Evolutionary conservation across 1,284 basidiomycete species (phyloP), one percentile per base, ranked within the genome.

Genomic region (Cryptococcus jaspeensis): DNA sequence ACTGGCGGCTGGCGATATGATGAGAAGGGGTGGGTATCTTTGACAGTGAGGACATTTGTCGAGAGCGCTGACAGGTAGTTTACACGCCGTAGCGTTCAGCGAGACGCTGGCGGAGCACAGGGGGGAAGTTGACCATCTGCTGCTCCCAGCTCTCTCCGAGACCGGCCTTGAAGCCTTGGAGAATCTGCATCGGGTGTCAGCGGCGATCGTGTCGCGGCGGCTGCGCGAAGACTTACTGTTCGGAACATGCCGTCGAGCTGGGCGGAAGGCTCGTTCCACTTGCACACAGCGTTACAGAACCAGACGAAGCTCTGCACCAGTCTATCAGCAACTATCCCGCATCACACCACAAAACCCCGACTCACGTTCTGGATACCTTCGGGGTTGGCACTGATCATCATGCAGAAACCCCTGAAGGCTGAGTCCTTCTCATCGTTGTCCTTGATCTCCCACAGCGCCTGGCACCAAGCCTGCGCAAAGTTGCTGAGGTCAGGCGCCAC

Each of bases 351-450:
- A 41, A 35, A 16, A n/a, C 20, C 39, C 16, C 11, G 11, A 77
- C 84, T 65, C 58, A 88, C 90, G 82, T 89, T 89, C 49, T 90
- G 84, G 60, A 96, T 90, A 2, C 92, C 93, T 51, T 85, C 85
- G 12, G 95, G 95, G 74, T 98, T 98, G 50, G 86, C 85, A 77
- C 94, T 90, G 63, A 99, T 92, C 59, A 98, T 87, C 53, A 92
- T 92, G 79, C 96, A 99, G 68, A 99, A 84, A 2, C 96, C 96
- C 57, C 93, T 83, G 84, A 99, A 99, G 5, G 96, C 96, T n/a
- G 92, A 96, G 73, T 98, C 96, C 80, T 99, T 99, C 81, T 99
- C 96, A 67, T 99, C 95, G 72, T 99, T 99, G 74, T 99, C 96
- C 67, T 96, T 89, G 76, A 99, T 99, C 76, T 99, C 96, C 78